Base-by-base conservation (phyloP, 192 early-diverging fungal genomes). In the Linderina pennispora region DNA sequence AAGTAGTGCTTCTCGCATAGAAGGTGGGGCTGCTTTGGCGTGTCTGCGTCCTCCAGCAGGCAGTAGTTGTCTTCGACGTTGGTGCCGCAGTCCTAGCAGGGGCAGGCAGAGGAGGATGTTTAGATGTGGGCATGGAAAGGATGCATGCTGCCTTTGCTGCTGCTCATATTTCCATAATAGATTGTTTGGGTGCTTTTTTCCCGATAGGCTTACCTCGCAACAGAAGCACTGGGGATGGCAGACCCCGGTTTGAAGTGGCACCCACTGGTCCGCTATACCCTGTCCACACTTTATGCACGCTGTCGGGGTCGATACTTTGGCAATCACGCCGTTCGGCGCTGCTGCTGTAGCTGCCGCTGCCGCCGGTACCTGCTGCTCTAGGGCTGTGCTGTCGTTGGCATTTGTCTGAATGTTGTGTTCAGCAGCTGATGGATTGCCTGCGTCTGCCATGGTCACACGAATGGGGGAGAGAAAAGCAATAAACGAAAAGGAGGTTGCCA, bases 161-260 rank as follows among this genome's bases (percentile, higher is more conserved):
- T n/a, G n/a, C n/a, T n/a, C n/a, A n/a, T n/a, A n/a, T n/a, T n/a
- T n/a, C n/a, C n/a, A n/a, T n/a, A n/a, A n/a, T n/a, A n/a, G n/a
- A n/a, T n/a, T n/a, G n/a, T n/a, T n/a, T n/a, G n/a, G n/a, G n/a
- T n/a, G n/a, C n/a, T n/a, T n/a, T n/a, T n/a, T n/a, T n/a, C n/a
- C n/a, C n/a, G n/a, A n/a, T n/a, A n/a, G n/a, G 53, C 77, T 74
- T 87, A 95, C 95, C 80, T 84, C 65, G 54, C 96, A 99, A 34
- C 82, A 84, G 48, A 99, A 97, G 58, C 96, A 99, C 38, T 95
- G 86, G 28, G 94, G 75, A 68, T 99, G 96, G 67, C 83, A 97
- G 43, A 85, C 81, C 15, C 77, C 77, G 36, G 80, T 78, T 36
- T 90, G 55, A 10, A 94, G 88, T n/a, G 89, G 76, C 38, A 99